These are phyloP conservation scores for Aspergillus fumigatiaffinis DNA, from an alignment of 2,329 filamentous ascomycete genomes.

Conservation along the genomic window DNA sequence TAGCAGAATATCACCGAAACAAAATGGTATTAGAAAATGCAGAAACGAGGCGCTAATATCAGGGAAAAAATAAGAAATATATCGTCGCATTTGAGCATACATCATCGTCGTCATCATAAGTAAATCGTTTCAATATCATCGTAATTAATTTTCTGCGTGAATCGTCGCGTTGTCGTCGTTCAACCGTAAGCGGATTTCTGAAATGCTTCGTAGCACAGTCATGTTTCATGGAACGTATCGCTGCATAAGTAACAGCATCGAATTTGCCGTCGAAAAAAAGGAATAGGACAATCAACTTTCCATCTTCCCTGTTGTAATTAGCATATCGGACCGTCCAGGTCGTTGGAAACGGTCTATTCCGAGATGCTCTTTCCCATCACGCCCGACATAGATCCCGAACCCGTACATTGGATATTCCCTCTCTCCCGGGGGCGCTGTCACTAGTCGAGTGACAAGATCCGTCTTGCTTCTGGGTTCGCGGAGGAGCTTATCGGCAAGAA, in stretches of 20 bases:
- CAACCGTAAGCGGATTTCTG: background rate
- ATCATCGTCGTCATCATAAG: background rate
- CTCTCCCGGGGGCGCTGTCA: conserved; percentile 46
- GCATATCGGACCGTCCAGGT: conserved; percentile 41
- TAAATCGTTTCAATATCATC: background rate
- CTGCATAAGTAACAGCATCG: background rate
- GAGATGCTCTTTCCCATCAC: conserved; percentile 57
- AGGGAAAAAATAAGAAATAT: background rate
- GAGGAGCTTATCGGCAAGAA: conserved; percentile 71
- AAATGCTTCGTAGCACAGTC: background rate
- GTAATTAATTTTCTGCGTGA: background rate
- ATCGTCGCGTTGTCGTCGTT: background rate
- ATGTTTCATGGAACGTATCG: background rate
- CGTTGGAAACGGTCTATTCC: conserved; percentile 56
- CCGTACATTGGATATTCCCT: conserved; percentile 46
- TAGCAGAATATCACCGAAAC: background rate
- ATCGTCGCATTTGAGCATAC: background rate
- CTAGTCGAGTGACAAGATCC: conserved; percentile 66
- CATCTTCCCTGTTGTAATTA: conserved; percentile 35
- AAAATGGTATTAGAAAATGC: background rate
- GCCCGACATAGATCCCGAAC: conserved; percentile 55
- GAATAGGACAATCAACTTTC: conserved; percentile 6
- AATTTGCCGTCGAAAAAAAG: background rate
- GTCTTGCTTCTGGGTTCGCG: conserved; percentile 61
- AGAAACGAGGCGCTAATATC: background rate